Percentiles rank a stretch among this genome's conserved stretches.
phyloP scores from a whole-genome alignment of 2,329 filamentous ascomycete genomes.

The Beauveria sp. region DNA sequence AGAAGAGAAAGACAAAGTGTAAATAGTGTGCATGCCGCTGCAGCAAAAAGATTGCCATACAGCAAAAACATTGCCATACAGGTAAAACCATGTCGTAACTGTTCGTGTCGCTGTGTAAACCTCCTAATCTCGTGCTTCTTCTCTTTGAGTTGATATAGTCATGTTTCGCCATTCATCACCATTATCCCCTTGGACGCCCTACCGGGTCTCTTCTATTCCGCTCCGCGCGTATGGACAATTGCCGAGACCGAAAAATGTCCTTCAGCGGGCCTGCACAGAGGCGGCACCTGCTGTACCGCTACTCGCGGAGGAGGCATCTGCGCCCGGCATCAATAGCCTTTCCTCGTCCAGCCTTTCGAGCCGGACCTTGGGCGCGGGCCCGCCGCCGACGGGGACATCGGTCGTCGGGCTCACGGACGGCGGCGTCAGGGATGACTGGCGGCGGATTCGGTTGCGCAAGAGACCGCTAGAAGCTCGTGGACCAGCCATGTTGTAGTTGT shows the following conservation, averaged over 20 bases:
- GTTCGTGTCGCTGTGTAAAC: too few species aligned
- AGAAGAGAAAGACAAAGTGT: too few species aligned
- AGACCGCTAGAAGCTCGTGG: constrained; percentile 12
- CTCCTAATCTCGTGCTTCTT: too few species aligned
- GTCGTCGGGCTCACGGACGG: constrained; percentile 5
- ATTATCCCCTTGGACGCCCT: too few species aligned
- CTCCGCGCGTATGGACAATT: too few species aligned
- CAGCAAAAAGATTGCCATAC: accelerated
- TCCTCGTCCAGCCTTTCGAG: constrained; percentile 10
- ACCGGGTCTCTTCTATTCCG: too few species aligned
- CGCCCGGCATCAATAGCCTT: not conserved
- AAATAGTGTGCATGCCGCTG: too few species aligned
- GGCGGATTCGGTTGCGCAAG: constrained; percentile 13
- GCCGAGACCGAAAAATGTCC: too few species aligned
- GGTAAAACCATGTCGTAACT: too few species aligned
- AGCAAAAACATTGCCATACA: too few species aligned
- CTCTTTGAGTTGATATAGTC: too few species aligned
- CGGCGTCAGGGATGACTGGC: constrained; percentile 5
- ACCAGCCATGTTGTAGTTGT: constrained; percentile 10
- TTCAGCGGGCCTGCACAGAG: not conserved
- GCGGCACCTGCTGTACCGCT: not conserved
- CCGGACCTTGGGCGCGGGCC: not conserved
- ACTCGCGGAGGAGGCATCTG: not conserved
- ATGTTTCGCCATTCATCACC: too few species aligned
- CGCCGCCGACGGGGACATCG: not conserved